Base-by-base conservation (phyloP, 2,329 filamentous ascomycete species). In the Colletotrichum tofieldiae region DNA sequence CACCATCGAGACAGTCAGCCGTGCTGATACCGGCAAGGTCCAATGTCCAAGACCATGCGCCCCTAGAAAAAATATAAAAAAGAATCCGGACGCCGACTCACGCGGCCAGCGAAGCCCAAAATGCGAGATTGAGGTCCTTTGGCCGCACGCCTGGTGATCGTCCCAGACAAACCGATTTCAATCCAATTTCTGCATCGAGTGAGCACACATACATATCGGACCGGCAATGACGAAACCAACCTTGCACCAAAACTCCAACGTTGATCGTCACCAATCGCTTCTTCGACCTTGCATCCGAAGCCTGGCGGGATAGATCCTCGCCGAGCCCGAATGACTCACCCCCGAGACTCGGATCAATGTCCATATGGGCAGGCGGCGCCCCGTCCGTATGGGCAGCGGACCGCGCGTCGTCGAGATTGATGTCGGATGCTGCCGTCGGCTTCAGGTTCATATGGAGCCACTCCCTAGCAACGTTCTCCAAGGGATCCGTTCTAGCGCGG, bases 131-230 rank as follows among this genome's bases (percentile, higher is more conserved):
- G 1, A 85, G 75, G 54, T 85, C 83, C 49, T 77, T 81, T 0
- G 81, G 81, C 8, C 83, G 79, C 12, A 85, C 71, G 0, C 82
- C 84, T 0, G 84, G 83, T 2, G 78, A 79, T 6, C 82, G 77
- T 11, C 83, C 84, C 9, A 85, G 73, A 51, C 83, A 85, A 8
- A 85, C 79, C 20, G 82, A 79, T 18, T 71, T 77, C 2, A 71
- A 67, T 0, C 79, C 77, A 56, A 85, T 74, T 77, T 85, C 83
- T 85, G 56, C 1, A 1, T 5, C 2, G 4, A 1, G 39, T 73
- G 16, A 73, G 67, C 23, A 8, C 20, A 16, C 52, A 2, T 35
- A 20, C 9, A 8, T 1, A 9, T 1, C 5, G 20, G 3, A 18
- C 6, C 6, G 32, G 12, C 3, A 8, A 20, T 32, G 2, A 23